Evolutionary conservation across 139 green algal genomes (phyloP), one percentile per base, ranked within the genome.

Genomic region (Micractinium conductrix): DNA sequence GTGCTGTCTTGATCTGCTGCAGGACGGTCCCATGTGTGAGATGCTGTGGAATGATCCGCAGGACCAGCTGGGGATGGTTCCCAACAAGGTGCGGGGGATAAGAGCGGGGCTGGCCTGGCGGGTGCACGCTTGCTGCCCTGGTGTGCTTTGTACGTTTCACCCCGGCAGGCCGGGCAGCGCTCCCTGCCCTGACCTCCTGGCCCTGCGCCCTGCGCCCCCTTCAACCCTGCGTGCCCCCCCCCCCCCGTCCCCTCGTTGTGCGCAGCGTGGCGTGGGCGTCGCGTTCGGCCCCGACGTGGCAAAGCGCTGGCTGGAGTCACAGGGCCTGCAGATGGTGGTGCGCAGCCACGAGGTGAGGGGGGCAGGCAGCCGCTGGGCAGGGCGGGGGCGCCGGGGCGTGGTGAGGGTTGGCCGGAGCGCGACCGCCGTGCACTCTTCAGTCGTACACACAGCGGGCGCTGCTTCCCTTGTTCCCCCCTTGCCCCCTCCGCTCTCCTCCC

Each of bases 31-130:
- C 50, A 99, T 99, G 96, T 99, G 96, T 89, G 97, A 99, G 86
- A 88, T 95, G 84, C 88, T 99, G 85, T 99, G 97, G 97, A 96
- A 90, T 60, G 97, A 99, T 89, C 96, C 97, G 14, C 88, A 94
- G 67, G 87, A 93, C 26, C 48, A 87, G 81, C 79, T 79, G 0
- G 97, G 97, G 33, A 87, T 93, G 45, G 84, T 87, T 19, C 93
- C 95, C 22, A 97, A 90, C 92, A 99, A 99, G 76, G 76, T 60
- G 4, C 0, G 74, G 7, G 7, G 24, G 2, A 8, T 7, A 30
- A 65, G 89, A 88, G 96, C 22, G 96, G 96, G 40, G 94, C 98
- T n/a, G 96, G 96, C 45, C 85, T 98, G 69, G 92, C 89, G 30
- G 21, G 62, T n/a, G n/a, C n/a, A n/a, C n/a, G n/a, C n/a, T n/a